phyloP scores from a whole-genome alignment of 352 stramenopile species.

The Phytopythium litorale region DNA sequence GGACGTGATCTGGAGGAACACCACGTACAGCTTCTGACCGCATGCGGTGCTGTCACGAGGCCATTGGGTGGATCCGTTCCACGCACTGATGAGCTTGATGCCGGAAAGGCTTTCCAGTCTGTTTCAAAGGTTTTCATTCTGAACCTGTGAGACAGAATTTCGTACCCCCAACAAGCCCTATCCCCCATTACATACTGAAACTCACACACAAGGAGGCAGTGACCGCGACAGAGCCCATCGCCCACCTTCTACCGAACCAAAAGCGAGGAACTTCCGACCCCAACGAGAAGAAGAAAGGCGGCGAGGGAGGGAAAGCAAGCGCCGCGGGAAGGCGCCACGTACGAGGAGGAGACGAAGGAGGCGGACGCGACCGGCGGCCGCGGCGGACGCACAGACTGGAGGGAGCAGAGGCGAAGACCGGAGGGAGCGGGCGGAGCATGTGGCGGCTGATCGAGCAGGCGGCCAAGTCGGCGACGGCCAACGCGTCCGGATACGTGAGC shows the following conservation, averaged over 20 bases:
- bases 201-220: not conserved
- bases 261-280: not conserved
- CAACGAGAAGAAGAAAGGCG: not conserved
- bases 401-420: not conserved
- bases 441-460: conserved; percentile 75
- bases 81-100: not conserved
- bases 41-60: too few relatives aligned
- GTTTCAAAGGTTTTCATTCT: too few relatives aligned
- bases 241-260: not conserved
- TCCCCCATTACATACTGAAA: not conserved
- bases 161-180: not conserved
- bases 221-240: not conserved
- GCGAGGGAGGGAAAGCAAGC: not conserved
- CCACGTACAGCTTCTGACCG: conserved; percentile 5
- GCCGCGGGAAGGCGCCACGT: not conserved
- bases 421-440: conserved; percentile 25
- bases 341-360: not conserved
- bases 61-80: too few relatives aligned
- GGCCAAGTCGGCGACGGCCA: conserved; percentile 65
- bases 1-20: conserved; percentile 4
- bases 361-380: not conserved
- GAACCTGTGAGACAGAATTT: not conserved
- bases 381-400: not conserved
- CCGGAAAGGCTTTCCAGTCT: too few relatives aligned
- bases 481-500: conserved; percentile 67